A percentile compares a stretch with the other conserved stretches of the same genome.
These are phyloP conservation scores for Sporothrix schenckii DNA, from an alignment of 2,329 filamentous ascomycete genomes.

Conservation along the genomic window DNA sequence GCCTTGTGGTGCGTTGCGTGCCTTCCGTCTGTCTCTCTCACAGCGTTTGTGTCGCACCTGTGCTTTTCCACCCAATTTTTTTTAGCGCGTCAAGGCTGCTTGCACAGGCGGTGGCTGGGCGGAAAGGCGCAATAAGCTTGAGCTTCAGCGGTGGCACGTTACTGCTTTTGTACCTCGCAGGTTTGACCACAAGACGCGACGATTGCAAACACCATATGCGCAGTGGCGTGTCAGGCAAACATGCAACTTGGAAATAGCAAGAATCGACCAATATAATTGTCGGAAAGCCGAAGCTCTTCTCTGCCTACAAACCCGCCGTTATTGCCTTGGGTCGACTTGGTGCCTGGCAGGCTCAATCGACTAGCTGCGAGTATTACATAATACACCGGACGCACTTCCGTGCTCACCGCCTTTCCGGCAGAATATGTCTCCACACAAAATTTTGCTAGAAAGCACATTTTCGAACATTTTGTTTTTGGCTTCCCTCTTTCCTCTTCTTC, in stretches of 20 bases:
- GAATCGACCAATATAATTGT: background rate
- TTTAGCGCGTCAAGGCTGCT: conserved; percentile 32
- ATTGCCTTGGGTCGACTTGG: conserved; percentile 4
- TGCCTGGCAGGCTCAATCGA: background rate
- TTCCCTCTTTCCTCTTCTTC: conserved; percentile 38
- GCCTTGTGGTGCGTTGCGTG: background rate
- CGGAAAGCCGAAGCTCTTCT: background rate
- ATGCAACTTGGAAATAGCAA: too few species aligned
- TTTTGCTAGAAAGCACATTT: conserved; percentile 32
- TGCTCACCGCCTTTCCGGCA: conserved; percentile 31
- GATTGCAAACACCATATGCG: background rate
- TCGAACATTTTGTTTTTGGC: background rate
- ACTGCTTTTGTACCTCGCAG: conserved; percentile 9
- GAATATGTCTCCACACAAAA: conserved; percentile 29
- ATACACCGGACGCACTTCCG: background rate
- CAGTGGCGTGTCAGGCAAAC: background rate
- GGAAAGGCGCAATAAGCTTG: background rate
- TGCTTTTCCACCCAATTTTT: conserved; percentile 25
- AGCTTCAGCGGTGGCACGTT: conserved; percentile 11
- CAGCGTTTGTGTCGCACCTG: background rate
- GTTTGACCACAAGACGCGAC: background rate
- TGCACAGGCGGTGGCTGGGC: conserved; percentile 29
- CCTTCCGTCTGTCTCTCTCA: conserved; percentile 1
- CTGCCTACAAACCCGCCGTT: background rate
- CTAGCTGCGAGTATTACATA: conserved; percentile 8